Conservation (phyloP, 441 rosid species). For the Croton laevigatus region DNA sequence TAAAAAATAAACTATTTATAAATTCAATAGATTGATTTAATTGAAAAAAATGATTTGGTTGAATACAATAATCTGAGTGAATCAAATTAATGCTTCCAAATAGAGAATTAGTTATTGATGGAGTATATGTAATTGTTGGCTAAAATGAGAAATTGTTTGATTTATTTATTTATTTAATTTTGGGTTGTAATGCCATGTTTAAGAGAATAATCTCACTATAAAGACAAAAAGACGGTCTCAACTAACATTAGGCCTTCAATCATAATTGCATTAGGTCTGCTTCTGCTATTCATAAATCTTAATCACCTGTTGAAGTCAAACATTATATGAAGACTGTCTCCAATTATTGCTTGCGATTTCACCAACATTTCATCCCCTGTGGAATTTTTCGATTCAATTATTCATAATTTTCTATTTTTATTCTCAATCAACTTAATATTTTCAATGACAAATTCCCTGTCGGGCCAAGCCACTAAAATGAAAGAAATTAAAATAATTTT, state of each 20-base stretch:
- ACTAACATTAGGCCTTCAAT: neutral
- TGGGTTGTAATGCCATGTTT: neutral
- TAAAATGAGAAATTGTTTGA: neutral
- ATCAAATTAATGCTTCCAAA: no score
- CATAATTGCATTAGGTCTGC: neutral
- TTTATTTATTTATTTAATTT: neutral
- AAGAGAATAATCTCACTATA: neutral
- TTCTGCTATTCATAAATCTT: neutral
- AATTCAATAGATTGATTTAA: no score
- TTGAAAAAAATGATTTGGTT: no score
- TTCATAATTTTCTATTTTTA: neutral
- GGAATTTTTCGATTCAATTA: neutral
- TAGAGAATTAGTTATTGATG: no score
- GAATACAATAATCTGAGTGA: no score
- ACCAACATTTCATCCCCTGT: neutral
- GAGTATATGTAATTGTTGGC: neutral
- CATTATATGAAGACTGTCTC: neutral
- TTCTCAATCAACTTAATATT: no score
- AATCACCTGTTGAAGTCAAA: neutral
- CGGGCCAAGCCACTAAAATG: no score
- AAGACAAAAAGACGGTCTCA: neutral
- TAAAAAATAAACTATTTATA: no score
- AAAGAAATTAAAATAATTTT: no score
- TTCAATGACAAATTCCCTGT: no score
- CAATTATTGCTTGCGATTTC: neutral